Evolutionary conservation across 805 yeast genomes (phyloP).

Genomic region (Helenozyma rhizophorensis): DNA sequence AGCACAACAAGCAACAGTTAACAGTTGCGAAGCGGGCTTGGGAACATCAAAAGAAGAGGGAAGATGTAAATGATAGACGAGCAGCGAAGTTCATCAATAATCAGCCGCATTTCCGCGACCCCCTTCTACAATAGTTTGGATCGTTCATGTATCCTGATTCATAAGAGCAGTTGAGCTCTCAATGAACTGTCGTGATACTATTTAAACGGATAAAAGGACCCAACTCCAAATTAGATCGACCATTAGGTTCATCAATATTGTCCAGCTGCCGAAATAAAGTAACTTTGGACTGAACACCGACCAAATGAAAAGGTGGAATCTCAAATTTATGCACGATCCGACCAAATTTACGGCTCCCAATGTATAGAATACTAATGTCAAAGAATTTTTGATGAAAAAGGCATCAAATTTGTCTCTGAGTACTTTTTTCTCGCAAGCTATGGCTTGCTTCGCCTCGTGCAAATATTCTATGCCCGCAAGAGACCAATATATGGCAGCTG

Average conservation of each 20-base stretch:
- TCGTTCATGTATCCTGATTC: too few relatives aligned
- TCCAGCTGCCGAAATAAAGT: slow-evolving; percentile 78
- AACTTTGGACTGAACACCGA: slow-evolving; percentile 95
- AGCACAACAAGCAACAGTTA: slow-evolving; percentile 36
- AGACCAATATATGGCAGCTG: slow-evolving; percentile 82
- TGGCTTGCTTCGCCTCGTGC: too few relatives aligned
- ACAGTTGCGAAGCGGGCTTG: slow-evolving; percentile 54
- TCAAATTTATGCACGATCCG: slow-evolving; percentile 64
- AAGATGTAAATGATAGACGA: slow-evolving; percentile 49
- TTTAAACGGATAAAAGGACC: neutral
- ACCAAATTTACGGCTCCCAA: slow-evolving; percentile 55
- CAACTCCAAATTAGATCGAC: slow-evolving; percentile 20
- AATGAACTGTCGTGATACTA: neutral
- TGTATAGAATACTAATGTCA: slow-evolving; percentile 52
- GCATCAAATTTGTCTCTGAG: too few relatives aligned
- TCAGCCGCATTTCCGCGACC: slow-evolving; percentile 65
- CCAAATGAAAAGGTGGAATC: slow-evolving; percentile 93
- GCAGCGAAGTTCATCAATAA: slow-evolving; percentile 70
- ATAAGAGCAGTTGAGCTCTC: too few relatives aligned
- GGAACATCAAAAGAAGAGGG: slow-evolving; percentile 49
- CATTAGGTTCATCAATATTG: slow-evolving; percentile 41
- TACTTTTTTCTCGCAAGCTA: too few relatives aligned
- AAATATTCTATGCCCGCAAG: slow-evolving; percentile 35
- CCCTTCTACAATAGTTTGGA: slow-evolving; percentile 26
- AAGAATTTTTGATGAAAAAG: slow-evolving; percentile 20